These are phyloP conservation scores for Syncephalis plumigaleata DNA, from an alignment of 371 early-diverging fungal species.

Conservation along the genomic window DNA sequence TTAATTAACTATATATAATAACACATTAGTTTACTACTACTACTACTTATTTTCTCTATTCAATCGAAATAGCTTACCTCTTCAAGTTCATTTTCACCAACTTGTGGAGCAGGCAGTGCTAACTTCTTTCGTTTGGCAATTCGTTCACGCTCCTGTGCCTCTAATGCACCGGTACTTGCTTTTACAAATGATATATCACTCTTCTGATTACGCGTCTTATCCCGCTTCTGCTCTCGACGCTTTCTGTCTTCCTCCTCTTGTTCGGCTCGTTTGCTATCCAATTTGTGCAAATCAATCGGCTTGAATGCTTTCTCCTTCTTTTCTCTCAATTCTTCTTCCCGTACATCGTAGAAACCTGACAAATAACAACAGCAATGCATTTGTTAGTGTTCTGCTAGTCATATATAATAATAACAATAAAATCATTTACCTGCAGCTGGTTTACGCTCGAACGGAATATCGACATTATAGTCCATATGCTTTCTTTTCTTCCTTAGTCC, in stretches of 20 bases:
- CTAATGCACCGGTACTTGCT: too few species aligned
- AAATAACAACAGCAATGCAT: too few species aligned
- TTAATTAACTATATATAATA: conserved; percentile 53
- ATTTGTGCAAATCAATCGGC: conserved; percentile 47
- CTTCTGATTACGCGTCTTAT: too few species aligned
- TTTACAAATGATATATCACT: too few species aligned
- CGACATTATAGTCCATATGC: conserved; percentile 89
- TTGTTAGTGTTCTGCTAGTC: too few species aligned
- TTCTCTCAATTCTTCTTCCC: too few species aligned
- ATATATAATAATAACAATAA: too few species aligned
- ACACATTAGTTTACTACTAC: too few species aligned
- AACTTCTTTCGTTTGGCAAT: conserved; percentile 58
- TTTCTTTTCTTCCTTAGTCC: conserved; percentile 40
- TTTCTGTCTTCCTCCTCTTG: conserved; percentile 45
- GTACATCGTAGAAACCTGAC: too few species aligned
- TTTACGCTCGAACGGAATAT: conserved; percentile 83
- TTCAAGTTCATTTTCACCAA: conserved; percentile 78
- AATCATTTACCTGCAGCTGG: conserved; percentile 81
- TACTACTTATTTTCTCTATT: too few species aligned
- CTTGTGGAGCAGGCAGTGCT: conserved; percentile 79
- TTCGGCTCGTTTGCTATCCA: conserved; percentile 62
- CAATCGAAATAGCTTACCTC: conserved; percentile 16
- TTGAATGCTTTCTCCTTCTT: too few species aligned
- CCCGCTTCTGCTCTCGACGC: too few species aligned
- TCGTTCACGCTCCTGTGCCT: conserved; percentile 48